Conservation (phyloP, 2,329 filamentous ascomycete species). For the Podosphaera fusca region DNA sequence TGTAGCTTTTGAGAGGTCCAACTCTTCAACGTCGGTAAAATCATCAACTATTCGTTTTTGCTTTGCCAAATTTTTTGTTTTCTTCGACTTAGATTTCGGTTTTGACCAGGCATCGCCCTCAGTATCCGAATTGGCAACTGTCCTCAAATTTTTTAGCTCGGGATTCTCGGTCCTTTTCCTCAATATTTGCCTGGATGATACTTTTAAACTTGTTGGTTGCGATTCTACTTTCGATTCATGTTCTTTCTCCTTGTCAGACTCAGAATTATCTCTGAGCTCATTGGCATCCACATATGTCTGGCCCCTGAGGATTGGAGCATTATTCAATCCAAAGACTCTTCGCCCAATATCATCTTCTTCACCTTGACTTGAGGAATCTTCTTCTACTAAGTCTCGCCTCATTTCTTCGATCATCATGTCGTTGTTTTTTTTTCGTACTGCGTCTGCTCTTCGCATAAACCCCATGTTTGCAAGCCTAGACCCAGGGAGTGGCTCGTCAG, state of each 20-base stretch:
- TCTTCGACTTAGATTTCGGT: conserved; percentile 3
- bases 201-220: too few species aligned
- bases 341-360: conserved; percentile 41
- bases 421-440: conserved; percentile 52
- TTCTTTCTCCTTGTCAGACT: conserved; percentile 14
- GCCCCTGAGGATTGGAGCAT: conserved; percentile 9
- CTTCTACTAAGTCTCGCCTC: conserved; percentile 41
- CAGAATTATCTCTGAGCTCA: conserved; percentile 19
- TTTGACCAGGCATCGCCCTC: conserved; percentile 17
- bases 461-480: conserved; percentile 63
- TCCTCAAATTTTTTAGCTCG: neutral
- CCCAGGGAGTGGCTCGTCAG: conserved; percentile 27
- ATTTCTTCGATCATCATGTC: conserved; percentile 52
- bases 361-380: conserved; percentile 32
- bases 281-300: conserved; percentile 39
- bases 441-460: conserved; percentile 85
- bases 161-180: conserved; percentile 1
- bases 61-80: conserved; percentile 8
- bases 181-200: neutral
- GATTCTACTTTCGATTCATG: neutral
- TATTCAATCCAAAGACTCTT: conserved; percentile 38
- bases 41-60: conserved; percentile 15
- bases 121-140: conserved; percentile 1
- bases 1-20: conserved; percentile 15
- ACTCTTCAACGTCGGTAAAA: conserved; percentile 14